Evolutionary conservation across 805 yeast species (phyloP).

Genomic region (Yamadazyma ubonensis): DNA sequence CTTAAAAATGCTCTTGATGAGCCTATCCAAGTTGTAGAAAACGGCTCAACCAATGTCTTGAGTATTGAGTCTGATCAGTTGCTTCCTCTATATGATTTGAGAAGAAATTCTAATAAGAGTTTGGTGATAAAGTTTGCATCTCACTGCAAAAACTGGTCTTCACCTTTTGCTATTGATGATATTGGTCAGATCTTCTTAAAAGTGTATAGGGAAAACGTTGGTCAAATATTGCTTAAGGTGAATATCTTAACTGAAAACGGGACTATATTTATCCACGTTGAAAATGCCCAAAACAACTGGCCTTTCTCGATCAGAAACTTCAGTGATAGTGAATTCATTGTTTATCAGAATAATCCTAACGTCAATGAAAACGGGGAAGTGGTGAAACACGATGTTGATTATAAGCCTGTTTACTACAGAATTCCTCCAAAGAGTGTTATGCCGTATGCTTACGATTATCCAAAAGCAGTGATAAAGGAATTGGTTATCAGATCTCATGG

Average conservation of each 20-base stretch:
- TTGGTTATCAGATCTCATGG: conserved; percentile 70
- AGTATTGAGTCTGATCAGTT: conserved; percentile 48
- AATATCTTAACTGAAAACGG: conserved; percentile 79
- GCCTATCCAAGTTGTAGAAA: conserved; percentile 60
- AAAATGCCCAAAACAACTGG: conserved; percentile 78
- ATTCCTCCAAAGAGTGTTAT: conserved; percentile 89
- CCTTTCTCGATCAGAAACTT: conserved; percentile 91
- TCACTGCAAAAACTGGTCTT: conserved; percentile 68
- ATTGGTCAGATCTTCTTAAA: conserved; percentile 80
- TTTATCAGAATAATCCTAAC: conserved; percentile 83
- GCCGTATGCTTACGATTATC: conserved; percentile 99
- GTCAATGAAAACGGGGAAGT: conserved; percentile 61
- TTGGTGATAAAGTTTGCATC: conserved; percentile 59
- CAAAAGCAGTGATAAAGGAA: conserved; percentile 84
- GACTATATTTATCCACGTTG: conserved; percentile 72
- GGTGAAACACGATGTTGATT: conserved; percentile 50
- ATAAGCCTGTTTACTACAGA: conserved; percentile 75
- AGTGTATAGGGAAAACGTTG: conserved; percentile 58
- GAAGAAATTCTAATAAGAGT: conserved; percentile 57
- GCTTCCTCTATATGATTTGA: conserved; percentile 63
- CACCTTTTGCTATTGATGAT: conserved; percentile 82
- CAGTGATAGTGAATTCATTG: conserved; percentile 79
- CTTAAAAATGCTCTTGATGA: conserved; percentile 60
- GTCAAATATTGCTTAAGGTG: conserved; percentile 68
- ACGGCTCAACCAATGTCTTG: conserved; percentile 57